Evolutionary conservation across 768 basidiomycete species (phyloP), one percentile per base, ranked within the genome.

Genomic region (Auriculariales sp.): DNA sequence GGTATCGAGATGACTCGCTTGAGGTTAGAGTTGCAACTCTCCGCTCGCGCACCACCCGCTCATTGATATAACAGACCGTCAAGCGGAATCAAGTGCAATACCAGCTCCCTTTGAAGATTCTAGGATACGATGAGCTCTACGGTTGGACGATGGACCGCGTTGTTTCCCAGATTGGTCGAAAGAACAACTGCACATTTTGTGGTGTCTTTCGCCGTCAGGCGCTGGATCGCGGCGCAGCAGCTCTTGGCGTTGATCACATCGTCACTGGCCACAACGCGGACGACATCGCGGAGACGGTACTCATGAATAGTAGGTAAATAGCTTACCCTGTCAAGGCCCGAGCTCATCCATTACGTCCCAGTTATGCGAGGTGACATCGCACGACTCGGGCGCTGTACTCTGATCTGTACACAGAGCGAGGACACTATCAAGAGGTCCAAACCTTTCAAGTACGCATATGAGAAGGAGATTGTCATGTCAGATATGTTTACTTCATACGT

Each of bases 111-210:
- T 76, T 99, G 32, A 95, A 94, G 68, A 97, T 99, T 50, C 72
- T 98, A 24, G 89, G 88, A 1, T 99, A 99, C 55, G 81, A 90
- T 54, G 93, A 97, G 58, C 74, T 98, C 4, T 99, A 98, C 57
- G 95, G 95, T 15, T 98, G 95, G 94, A 98, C 94, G 2, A 99
- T 99, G 94, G 95, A 99, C 57, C 75, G 78, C 14, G 88, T 99
- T 50, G 94, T 99, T 42, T 74, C 81, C n/a, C 81, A 93, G 63
- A 79, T 98, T 24, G 95, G 95, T 28, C 80, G 78, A 68, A 95
- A 95, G 73, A 97, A 95, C 58, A 99, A 98, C 59, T 99, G 95
- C 65, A 99, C 95, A 0, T 99, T 97, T 66, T 99, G 95, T 58
- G 95, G 95, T 17, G 95, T 99, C 2, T 99, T 99, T 61, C 73